Base-by-base conservation (phyloP, 768 basidiomycete genomes). In the Porpolomopsis calyptriformis region DNA sequence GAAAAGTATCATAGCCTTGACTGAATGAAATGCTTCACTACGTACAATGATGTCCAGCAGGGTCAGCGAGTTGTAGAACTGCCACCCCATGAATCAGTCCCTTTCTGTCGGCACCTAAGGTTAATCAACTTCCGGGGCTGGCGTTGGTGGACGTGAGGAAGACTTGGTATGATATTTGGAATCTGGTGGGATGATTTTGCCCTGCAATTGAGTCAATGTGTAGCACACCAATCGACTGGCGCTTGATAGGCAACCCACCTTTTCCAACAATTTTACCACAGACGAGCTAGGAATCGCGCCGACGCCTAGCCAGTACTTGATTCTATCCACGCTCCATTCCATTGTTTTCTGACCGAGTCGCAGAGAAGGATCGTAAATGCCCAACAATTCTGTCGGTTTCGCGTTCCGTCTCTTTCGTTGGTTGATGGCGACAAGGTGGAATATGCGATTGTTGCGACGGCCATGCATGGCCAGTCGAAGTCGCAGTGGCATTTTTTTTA, bases 311-410 rank as follows among this genome's bases (percentile, higher is more conserved):
- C 94, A 98, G 57, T 87, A 90, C 48, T 74, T 73, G 60, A 98
- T 88, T 59, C 94, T 78, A 55, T 87, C 82, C 20, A 83, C 81
- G 62, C 90, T 91, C 92, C 93, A 97, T 54, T 82, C 76, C 46
- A 97, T 70, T 26, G 76, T 79, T 64, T 92, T 94, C 53, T 76
- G 61, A 29, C 70, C 73, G 14, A 59, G 68, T 41, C 61, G 62
- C 38, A 77, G 64, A 51, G 73, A 78, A 3, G 89, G 91, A 61
- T 88, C 71, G 67, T 85, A 96, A 39, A 85, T 71, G 25, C 91
- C 94, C 40, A 98, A 68, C 31, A 80, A 73, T 64, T 98, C 94
- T 54, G 86, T 74, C 10, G 94, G 94, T 58, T 80, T 81, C 33
- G 82, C 90, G 57, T 97, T 77, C 20, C 92, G 79, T 36, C 81